Percentiles rank a stretch among this genome's conserved stretches.
Conservation (phyloP, 805 yeast species). For the Wickerhamiella spandovensis region DNA sequence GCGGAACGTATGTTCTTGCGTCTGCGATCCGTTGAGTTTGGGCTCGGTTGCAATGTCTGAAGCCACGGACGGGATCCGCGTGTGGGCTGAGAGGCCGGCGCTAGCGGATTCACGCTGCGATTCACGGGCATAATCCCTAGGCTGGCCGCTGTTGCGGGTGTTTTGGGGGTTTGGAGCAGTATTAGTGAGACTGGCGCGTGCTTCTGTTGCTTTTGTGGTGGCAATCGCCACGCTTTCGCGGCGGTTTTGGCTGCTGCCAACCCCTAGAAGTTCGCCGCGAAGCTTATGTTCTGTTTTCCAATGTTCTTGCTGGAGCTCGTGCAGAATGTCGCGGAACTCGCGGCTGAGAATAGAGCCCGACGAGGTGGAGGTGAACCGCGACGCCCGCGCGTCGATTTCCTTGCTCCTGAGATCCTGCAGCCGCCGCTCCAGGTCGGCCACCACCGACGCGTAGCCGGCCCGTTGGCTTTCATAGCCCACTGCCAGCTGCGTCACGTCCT, state of each 20-base stretch:
- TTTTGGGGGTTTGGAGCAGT: background rate
- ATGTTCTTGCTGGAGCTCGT: background rate
- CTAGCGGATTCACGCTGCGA: too few species aligned
- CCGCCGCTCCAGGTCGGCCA: slow-evolving; percentile 17
- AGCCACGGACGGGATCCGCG: background rate
- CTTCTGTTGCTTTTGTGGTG: background rate
- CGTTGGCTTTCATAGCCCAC: slow-evolving; percentile 25
- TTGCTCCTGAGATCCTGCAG: slow-evolving; percentile 18
- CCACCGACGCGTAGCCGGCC: slow-evolving; percentile 6
- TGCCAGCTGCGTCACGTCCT: slow-evolving; percentile 26
- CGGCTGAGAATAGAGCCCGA: background rate
- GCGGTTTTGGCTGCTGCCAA: background rate
- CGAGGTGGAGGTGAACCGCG: background rate
- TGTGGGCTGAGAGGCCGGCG: too few species aligned
- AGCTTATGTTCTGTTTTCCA: background rate
- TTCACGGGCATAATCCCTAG: too few species aligned
- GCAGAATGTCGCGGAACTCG: slow-evolving; percentile 1
- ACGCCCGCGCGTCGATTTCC: slow-evolving; percentile 11
- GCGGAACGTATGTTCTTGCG: background rate
- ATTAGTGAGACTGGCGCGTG: background rate
- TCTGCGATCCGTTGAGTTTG: background rate
- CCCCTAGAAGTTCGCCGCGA: background rate
- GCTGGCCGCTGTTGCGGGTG: background rate
- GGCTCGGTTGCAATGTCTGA: background rate
- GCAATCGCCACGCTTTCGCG: background rate